Evolutionary conservation across 768 basidiomycete species (phyloP).

Genomic region (Pleurotus tuoliensis): DNA sequence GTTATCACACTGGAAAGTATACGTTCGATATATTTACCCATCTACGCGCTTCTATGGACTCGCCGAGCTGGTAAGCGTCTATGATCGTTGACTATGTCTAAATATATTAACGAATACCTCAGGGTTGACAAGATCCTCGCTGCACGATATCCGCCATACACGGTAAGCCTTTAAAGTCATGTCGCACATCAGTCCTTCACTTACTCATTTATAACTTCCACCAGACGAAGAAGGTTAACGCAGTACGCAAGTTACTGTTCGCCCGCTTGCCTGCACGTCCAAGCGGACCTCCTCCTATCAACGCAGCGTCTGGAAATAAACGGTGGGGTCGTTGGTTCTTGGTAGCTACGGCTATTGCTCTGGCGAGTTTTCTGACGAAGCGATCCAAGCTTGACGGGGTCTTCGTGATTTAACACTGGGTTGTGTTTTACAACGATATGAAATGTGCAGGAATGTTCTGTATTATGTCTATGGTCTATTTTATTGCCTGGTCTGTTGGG

Average conservation of each 20-base stretch:
- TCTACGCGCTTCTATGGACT: constrained; percentile 54
- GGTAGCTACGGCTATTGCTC: constrained; percentile 33
- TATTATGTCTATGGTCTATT: no score
- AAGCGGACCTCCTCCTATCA: constrained; percentile 30
- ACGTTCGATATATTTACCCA: constrained; percentile 80
- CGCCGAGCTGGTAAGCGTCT: constrained; percentile 49
- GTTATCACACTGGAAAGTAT: constrained; percentile 70
- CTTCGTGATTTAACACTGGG: not conserved
- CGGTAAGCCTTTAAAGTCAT: constrained; percentile 19
- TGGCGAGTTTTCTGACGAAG: constrained; percentile 41
- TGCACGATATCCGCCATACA: constrained; percentile 64
- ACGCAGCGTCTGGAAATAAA: constrained; percentile 12
- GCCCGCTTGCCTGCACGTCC: constrained; percentile 42
- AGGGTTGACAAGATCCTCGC: constrained; percentile 49
- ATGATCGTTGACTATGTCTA: not conserved
- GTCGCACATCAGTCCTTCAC: not conserved
- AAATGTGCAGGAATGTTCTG: no score
- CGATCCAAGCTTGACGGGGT: constrained; percentile 21
- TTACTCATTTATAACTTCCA: not conserved
- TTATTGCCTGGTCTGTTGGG: no score
- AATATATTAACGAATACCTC: constrained; percentile 13
- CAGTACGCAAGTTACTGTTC: constrained; percentile 19
- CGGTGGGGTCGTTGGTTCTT: constrained; percentile 45
- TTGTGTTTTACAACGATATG: no score
- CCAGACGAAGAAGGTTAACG: constrained; percentile 29